Evolutionary conservation across 345 rosid genomes (phyloP), one percentile per base, ranked within the genome.

Genomic region (Gossypium ekmanianum): DNA sequence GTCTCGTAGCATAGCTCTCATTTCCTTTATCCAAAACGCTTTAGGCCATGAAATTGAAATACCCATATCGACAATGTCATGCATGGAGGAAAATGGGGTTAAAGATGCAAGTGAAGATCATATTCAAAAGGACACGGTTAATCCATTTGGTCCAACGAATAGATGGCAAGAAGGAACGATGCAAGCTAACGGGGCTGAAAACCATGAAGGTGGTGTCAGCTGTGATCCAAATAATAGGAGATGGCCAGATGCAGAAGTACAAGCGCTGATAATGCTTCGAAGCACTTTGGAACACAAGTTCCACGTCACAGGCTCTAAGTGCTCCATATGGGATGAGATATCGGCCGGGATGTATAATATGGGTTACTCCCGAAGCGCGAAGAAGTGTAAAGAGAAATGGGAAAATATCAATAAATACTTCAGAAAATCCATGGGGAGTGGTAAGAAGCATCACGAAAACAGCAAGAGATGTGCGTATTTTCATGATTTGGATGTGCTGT

Each of bases 321-420:
- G 81, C 63, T 70, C 85, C 12, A 70, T 86, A 67, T 91, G 98
- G 94, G 93, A 90, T 54, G 90, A 83, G 75, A 78, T 91, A 85
- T 91, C 98, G 39, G 79, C 26, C 6, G 80, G 77, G 65, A 87
- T 91, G 97, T 75, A 22, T 16, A 79, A 59, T 18, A 83, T 79
- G 93, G 97, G 94, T 20, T 93, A 86, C 75, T 68, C 72, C 10
- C 79, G 92, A 17, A 87, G 84, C 56, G 89, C 89, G 6, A 89
- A 85, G 76, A 89, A 91, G 80, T 92, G 97, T 18, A 91, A 83
- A 83, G 96, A 88, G 86, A 93, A 93, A 76, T 93, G 97, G 97
- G 94, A 88, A 76, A 93, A 91, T 81, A 88, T 93, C 76, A 89
- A 88, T 80, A 88, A 88, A 85, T 90, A 87, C 83, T 88, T 79